Percentiles rank a stretch among this genome's conserved stretches.
Conservation (phyloP, 2,329 filamentous ascomycete genomes). For the Xylaria sp. region DNA sequence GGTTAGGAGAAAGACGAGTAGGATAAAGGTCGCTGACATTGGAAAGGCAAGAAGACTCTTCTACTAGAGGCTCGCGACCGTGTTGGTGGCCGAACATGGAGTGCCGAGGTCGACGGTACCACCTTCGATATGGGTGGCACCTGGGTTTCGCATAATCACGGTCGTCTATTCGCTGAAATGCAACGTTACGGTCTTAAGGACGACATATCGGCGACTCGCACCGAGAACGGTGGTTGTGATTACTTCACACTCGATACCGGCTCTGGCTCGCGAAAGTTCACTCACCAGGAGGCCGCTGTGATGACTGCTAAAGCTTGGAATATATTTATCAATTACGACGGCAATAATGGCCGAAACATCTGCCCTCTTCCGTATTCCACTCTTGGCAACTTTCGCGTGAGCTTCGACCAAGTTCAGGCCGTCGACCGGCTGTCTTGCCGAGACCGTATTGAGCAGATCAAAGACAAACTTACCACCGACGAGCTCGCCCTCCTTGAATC, state of each 20-base stretch:
- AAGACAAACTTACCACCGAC: slow-evolving; percentile 1
- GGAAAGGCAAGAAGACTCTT: not conserved
- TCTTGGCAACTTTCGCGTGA: slow-evolving; percentile 1
- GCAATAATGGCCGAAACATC: not conserved
- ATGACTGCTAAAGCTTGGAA: not conserved
- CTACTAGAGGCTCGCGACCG: slow-evolving; percentile 15
- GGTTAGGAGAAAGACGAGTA: not conserved
- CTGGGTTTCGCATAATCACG: slow-evolving; percentile 8
- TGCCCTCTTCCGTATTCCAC: slow-evolving; percentile 9
- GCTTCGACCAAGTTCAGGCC: not conserved
- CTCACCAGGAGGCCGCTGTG: slow-evolving; percentile 6
- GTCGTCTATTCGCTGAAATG: slow-evolving; percentile 3
- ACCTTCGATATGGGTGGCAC: slow-evolving; percentile 10
- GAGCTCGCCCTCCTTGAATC: slow-evolving; percentile 3
- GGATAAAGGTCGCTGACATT: not conserved
- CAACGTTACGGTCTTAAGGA: not conserved
- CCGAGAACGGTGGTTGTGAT: not conserved
- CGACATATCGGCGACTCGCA: not conserved
- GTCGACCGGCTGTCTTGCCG: slow-evolving; percentile 7
- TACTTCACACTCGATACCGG: slow-evolving; percentile 3
- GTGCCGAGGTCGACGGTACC: not conserved
- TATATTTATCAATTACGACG: slow-evolving; percentile 6
- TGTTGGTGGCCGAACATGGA: slow-evolving; percentile 9
- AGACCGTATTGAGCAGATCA: slow-evolving; percentile 11
- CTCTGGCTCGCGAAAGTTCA: not conserved